Evolutionary conservation across 176 grass and related monocot species (phyloP), one percentile per base, ranked within the genome.

Genomic region (Aegilops longissima): DNA sequence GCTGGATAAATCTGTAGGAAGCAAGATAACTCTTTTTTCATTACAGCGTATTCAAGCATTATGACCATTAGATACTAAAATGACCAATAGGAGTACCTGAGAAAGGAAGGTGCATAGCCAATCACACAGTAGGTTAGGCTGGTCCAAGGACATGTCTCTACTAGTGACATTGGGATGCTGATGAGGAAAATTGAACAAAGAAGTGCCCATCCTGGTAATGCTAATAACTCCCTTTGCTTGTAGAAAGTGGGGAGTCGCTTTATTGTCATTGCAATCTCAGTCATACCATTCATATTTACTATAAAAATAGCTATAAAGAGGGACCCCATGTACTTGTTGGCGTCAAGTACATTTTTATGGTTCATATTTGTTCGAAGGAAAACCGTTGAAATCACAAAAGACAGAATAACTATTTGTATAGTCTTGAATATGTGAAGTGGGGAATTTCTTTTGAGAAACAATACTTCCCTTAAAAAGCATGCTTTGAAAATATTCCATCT

Each of bases 241-340:
- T 93, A 98, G 68, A 93, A 95, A n/a, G 89, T 93, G 13, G 93
- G 93, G 70, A 98, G 77, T 36, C 95, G 67, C 78, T 84, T 95
- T 85, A 92, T 78, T 70, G 88, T 98, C 86, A 95, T 98, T 59
- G 86, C 74, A 44, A 98, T 51, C 78, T 98, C 95, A 56, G 86
- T 93, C 95, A 95, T 93, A 66, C 95, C 93, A 75, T 95, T 98
- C 61, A 93, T 89, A 47, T 90, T 93, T 30, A 89, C 86, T 75
- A 92, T 77, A 4, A 93, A 68, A 8, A 95, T 76, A 59, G 82
- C 65, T 20, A 86, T 63, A 77, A 92, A 93, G 29, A 90, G 77
- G n/a, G 95, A 91, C 51, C 91, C 91, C 58, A 95, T 56, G 86
- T 92, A 98, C 66, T 88, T 88, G 30, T 92, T 95, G 25, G 85